Conservation (phyloP, 371 early-diverging fungal species). For the Syncephalastrum racemosum region DNA sequence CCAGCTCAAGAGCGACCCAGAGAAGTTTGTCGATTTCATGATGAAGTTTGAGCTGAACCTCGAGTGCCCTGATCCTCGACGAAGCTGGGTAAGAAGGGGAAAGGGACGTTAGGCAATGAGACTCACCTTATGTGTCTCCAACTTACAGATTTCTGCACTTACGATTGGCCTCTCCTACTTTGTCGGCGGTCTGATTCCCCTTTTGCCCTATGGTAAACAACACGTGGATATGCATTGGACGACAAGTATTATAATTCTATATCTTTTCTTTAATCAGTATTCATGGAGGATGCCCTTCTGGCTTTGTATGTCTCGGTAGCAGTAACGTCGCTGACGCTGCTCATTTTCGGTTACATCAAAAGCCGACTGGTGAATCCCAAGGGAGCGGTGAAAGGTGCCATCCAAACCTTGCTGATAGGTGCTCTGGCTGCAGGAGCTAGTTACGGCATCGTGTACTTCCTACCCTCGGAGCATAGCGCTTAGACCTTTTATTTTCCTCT, state of each 20-base stretch:
- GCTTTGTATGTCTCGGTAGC: constrained; percentile 60
- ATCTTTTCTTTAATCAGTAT: constrained; percentile 14
- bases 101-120: background rate
- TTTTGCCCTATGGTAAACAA: constrained; percentile 54
- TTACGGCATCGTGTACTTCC: constrained; percentile 44
- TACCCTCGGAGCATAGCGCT: constrained; percentile 26
- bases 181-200: constrained; percentile 68
- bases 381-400: constrained; percentile 47
- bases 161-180: constrained; percentile 73
- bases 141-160: constrained; percentile 55
- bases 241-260: no score
- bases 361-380: constrained; percentile 53
- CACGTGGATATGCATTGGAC: no score
- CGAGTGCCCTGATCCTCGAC: constrained; percentile 60
- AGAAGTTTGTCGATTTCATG: constrained; percentile 74
- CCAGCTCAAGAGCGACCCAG: constrained; percentile 52
- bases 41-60: constrained; percentile 74
- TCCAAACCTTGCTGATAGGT: constrained; percentile 66
- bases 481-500: no score
- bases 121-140: constrained; percentile 7
- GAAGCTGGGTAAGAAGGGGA: constrained; percentile 53
- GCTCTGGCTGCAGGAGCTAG: constrained; percentile 60
- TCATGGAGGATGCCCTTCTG: constrained; percentile 39
- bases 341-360: constrained; percentile 69
- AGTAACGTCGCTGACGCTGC: constrained; percentile 56